phyloP scores from a whole-genome alignment of 169 alveolate genomes.

The Theileria luwenshuni region DNA sequence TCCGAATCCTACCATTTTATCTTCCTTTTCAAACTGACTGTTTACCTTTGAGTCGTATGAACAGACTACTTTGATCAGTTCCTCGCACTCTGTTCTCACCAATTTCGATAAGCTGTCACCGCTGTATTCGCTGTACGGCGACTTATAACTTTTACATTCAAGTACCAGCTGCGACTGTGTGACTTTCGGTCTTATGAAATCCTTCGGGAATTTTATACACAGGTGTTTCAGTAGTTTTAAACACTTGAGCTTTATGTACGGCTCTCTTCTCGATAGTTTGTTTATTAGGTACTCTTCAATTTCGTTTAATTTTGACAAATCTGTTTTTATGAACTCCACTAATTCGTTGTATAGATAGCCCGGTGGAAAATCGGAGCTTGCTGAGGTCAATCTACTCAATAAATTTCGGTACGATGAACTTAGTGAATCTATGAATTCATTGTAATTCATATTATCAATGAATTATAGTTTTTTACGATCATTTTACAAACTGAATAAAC shows the following conservation, averaged over 20 bases:
- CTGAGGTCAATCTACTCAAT: slow-evolving; percentile 71
- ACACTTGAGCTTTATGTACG: slow-evolving; percentile 72
- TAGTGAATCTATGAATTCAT: slow-evolving; percentile 31
- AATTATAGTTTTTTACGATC: background rate
- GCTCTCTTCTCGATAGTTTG: slow-evolving; percentile 69
- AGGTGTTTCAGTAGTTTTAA: slow-evolving; percentile 71
- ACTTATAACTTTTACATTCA: slow-evolving; percentile 48
- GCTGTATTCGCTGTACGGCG: slow-evolving; percentile 54
- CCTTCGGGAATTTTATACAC: slow-evolving; percentile 67
- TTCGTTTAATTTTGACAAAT: slow-evolving; percentile 47
- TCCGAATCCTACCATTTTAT: slow-evolving; percentile 63
- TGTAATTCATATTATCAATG: slow-evolving; percentile 22
- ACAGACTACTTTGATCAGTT: slow-evolving; percentile 52
- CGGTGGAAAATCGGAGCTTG: slow-evolving; percentile 77
- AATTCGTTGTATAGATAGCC: slow-evolving; percentile 77
- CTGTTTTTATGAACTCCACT: slow-evolving; percentile 62
- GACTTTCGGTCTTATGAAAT: slow-evolving; percentile 51
- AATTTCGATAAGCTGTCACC: slow-evolving; percentile 53
- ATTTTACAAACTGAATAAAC: no score
- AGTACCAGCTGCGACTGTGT: slow-evolving; percentile 42
- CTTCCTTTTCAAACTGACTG: background rate
- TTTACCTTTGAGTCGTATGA: slow-evolving; percentile 21
- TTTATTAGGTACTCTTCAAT: slow-evolving; percentile 72
- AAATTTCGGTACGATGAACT: slow-evolving; percentile 48
- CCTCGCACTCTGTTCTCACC: slow-evolving; percentile 62